Conservation (phyloP, 805 yeast species). For the Candida sanyiensis region DNA sequence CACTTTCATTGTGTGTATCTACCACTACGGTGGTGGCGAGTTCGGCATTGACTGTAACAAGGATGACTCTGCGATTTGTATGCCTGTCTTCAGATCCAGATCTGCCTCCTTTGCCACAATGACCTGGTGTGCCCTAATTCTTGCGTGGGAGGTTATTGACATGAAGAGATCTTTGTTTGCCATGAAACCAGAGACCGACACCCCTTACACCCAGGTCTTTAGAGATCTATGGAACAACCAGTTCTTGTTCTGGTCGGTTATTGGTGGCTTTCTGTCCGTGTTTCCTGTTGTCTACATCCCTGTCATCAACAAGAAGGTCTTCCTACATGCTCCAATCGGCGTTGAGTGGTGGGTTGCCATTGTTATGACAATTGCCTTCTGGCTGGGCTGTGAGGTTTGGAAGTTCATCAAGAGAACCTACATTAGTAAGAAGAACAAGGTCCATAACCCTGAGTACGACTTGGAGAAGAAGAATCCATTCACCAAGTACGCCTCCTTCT, state of each 20-base stretch:
- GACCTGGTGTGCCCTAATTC: slow-evolving; percentile 79
- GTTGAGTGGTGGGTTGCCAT: slow-evolving; percentile 79
- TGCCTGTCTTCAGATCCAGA: slow-evolving; percentile 65
- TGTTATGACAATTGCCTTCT: slow-evolving; percentile 51
- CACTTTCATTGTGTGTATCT: slow-evolving; percentile 60
- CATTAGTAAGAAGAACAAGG: slow-evolving; percentile 34
- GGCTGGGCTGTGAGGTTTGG: slow-evolving; percentile 59
- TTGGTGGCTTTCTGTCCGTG: slow-evolving; percentile 61
- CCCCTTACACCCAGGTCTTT: slow-evolving; percentile 54
- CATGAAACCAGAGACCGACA: slow-evolving; percentile 61
- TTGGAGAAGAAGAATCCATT: slow-evolving; percentile 59
- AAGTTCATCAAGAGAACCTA: slow-evolving; percentile 60
- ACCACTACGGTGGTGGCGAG: slow-evolving; percentile 58
- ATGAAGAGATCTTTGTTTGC: slow-evolving; percentile 61
- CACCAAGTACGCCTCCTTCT: slow-evolving; percentile 53
- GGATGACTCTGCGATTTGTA: slow-evolving; percentile 41
- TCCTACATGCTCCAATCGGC: slow-evolving; percentile 63
- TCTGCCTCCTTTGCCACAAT: slow-evolving; percentile 65
- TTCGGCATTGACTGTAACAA: slow-evolving; percentile 64
- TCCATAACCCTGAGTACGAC: slow-evolving; percentile 57
- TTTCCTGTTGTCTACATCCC: slow-evolving; percentile 86
- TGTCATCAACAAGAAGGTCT: slow-evolving; percentile 73
- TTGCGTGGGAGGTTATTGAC: slow-evolving; percentile 83
- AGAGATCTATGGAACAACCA: slow-evolving; percentile 68
- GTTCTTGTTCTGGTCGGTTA: slow-evolving; percentile 76